Percentiles rank a stretch among this genome's conserved stretches.
Evolutionary conservation across 2,329 filamentous ascomycete genomes (phyloP).

Genomic region (Coniochaeta sp.): DNA sequence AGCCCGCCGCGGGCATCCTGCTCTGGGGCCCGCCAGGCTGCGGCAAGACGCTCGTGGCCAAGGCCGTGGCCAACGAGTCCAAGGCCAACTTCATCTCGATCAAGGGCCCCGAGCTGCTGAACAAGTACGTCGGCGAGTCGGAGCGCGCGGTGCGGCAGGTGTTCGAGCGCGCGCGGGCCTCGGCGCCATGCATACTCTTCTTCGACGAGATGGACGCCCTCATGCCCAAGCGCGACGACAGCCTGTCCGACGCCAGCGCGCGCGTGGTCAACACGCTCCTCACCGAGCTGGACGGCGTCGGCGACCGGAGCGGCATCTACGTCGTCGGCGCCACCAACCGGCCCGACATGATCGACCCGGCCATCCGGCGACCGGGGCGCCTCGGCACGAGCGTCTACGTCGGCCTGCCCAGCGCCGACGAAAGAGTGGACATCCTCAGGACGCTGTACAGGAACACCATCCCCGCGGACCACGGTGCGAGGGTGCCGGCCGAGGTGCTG

Average conservation of each 20-base stretch:
- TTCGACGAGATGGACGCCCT: slow-evolving; percentile 96
- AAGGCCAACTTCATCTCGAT: slow-evolving; percentile 98
- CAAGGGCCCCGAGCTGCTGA: slow-evolving; percentile 91
- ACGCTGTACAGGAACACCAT: slow-evolving; percentile 53
- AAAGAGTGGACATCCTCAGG: slow-evolving; percentile 78
- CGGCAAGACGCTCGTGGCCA: slow-evolving; percentile 92
- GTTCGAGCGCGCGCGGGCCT: slow-evolving; percentile 79
- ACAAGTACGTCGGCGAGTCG: slow-evolving; percentile 96
- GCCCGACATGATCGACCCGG: slow-evolving; percentile 92
- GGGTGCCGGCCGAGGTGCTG: slow-evolving; percentile 33
- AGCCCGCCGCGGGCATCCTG: slow-evolving; percentile 75
- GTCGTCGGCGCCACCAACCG: slow-evolving; percentile 93
- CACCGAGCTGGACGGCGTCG: slow-evolving; percentile 85
- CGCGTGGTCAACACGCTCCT: slow-evolving; percentile 93
- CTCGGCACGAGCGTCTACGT: slow-evolving; percentile 86
- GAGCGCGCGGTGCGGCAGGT: slow-evolving; percentile 89
- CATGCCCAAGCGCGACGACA: slow-evolving; percentile 74
- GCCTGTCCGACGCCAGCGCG: slow-evolving; percentile 66
- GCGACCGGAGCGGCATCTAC: slow-evolving; percentile 76
- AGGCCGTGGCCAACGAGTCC: slow-evolving; percentile 91
- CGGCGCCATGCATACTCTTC: slow-evolving; percentile 89
- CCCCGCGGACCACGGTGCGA: slow-evolving; percentile 8
- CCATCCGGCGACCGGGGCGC: slow-evolving; percentile 86
- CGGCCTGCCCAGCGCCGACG: slow-evolving; percentile 66
- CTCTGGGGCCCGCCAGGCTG: slow-evolving; percentile 97